Evolutionary conservation across 2,329 filamentous ascomycete species (phyloP), one percentile per base, ranked within the genome.

Genomic region (Hymenoscyphus fraxineus): DNA sequence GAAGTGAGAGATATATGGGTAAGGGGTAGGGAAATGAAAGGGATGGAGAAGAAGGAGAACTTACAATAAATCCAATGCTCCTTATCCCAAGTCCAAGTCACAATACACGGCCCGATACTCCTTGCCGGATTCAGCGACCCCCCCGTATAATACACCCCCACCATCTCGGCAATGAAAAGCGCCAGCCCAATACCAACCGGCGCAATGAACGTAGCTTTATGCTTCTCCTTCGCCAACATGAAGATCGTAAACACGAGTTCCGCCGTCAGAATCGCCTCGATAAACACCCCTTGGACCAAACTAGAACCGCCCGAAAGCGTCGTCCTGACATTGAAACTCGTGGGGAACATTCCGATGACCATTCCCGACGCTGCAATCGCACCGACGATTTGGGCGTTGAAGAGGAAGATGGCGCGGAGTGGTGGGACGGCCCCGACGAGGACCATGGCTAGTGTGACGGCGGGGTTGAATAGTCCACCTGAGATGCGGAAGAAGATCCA

Each of bases 401-500:
- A 72, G 1, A 78, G 60, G 39, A 72, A 66, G 12, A 75, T 40
- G 6, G 73, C 75, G 31, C 77, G 72, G 5, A 76, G 55, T 47
- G 69, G 59, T 6, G 73, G 68, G 1, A 78, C 63, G 15, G 74
- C 76, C 12, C 76, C 74, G 32, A 77, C 71, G 27, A 79, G 69
- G 16, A 70, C 69, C 73, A 79, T 73, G 16, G 72, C 77, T 3
- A 79, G 61, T 0, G 77, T 77, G 16, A 79, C 80, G 39, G 77
- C 78, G 1, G 82, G 82, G 64, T 84, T 84, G 71, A 83, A 83
- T 10, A 82, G 73, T 2, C 81, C 81, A n/a, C 82, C 82, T 0
- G 78, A 80, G 22, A 84, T 77, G 22, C 82, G 78, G 71, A 79
- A 84, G 71, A 84, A 84, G 3, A 83, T 78, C 82, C 83, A 85